Evolutionary conservation across 2,329 filamentous ascomycete species (phyloP).

Genomic region (Sphaceloma murrayae): DNA sequence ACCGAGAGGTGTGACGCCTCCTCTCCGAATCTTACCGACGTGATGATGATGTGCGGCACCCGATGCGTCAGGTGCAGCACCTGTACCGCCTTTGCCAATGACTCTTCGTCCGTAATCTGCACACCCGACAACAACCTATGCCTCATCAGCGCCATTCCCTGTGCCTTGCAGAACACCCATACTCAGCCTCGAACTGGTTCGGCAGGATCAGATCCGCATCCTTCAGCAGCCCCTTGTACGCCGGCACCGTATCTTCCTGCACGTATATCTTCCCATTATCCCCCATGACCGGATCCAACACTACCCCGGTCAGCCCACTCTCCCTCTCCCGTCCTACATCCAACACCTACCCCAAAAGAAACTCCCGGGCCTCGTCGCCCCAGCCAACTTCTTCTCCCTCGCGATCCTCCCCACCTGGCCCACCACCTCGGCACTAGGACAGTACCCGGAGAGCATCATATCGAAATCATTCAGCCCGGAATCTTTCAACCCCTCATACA

Average conservation of each 20-base stretch:
- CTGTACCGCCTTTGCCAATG: constrained; percentile 64
- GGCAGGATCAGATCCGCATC: constrained; percentile 87
- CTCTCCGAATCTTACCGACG: constrained; percentile 64
- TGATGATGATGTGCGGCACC: constrained; percentile 85
- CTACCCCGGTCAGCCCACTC: constrained; percentile 32
- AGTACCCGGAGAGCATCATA: constrained; percentile 89
- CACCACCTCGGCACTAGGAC: constrained; percentile 77
- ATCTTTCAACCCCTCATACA: constrained; percentile 76
- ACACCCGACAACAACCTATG: constrained; percentile 74
- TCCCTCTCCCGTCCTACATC: not conserved
- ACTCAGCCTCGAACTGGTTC: constrained; percentile 98
- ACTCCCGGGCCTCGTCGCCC: constrained; percentile 51
- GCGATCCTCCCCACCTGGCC: constrained; percentile 77
- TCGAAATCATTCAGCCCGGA: constrained; percentile 83
- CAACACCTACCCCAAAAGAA: constrained; percentile 71
- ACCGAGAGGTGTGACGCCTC: constrained; percentile 41
- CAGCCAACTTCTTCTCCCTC: constrained; percentile 62
- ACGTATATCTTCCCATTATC: constrained; percentile 91
- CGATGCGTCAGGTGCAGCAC: constrained; percentile 58
- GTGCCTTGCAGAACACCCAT: no score
- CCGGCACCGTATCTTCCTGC: constrained; percentile 79
- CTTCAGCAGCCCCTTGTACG: constrained; percentile 69
- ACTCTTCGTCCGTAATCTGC: constrained; percentile 65
- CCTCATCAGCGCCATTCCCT: no score
- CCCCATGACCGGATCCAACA: constrained; percentile 96